Evolutionary conservation across 208 protist species (phyloP), one percentile per base, ranked within the genome.

Genomic region (Crithidia sp.): DNA sequence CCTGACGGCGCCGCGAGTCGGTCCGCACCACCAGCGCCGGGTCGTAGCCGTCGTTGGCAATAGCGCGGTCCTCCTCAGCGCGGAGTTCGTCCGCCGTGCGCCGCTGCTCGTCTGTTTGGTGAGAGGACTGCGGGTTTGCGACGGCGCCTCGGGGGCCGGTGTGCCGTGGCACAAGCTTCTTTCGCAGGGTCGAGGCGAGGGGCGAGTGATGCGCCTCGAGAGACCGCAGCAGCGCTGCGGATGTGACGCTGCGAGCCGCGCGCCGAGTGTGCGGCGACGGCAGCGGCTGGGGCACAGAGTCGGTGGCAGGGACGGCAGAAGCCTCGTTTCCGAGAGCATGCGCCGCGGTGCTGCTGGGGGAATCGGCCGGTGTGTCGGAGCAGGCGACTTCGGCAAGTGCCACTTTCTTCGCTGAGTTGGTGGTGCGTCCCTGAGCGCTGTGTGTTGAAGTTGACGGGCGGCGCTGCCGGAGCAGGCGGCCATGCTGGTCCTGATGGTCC

Each of bases 1-100:
- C 36, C 49, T 82, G 69, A 28, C 71, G 63, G 12, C 49, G 71
- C 2, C 71, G 58, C 4, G 82, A 80, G 67, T 94, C 79, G 9
- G 87, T 58, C 47, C 57, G 81, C 44, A 92, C 74, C n/a, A 91
- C 83, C 13, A 82, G 55, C 28, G 83, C 87, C 17, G 87, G 87
- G 57, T 94, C 89, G 64, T 87, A 86, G 19, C 66, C 61, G 40
- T 57, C 14, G 7, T 28, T 16, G n/a, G 45, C n/a, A 3, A 67
- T 44, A 47, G 19, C 47, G 40, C 52, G 40, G n/a, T 78, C 41
- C 64, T 61, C 60, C 43, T 67, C 55, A 36, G 52, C 37, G 56
- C 69, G 61, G 17, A 69, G 65, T 39, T 82, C 67, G 3, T 66
- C 28, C 57, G 49, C 62, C 16, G 37, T 47, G 57, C 56, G 47